Conservation (phyloP, 2,329 filamentous ascomycete genomes). For the Hypoxylon sp. region DNA sequence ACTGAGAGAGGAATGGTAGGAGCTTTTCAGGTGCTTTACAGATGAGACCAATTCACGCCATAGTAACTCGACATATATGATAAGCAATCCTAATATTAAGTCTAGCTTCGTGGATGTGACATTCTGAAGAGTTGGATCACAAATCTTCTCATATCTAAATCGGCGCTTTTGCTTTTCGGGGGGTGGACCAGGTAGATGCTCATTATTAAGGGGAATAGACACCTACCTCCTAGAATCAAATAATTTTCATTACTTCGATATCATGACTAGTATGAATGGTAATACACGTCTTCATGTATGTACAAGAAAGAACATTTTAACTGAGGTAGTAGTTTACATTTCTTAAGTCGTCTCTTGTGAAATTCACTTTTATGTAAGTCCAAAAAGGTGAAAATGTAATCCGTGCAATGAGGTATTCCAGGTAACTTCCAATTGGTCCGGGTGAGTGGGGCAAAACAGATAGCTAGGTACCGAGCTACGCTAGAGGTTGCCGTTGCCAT, state of each 20-base stretch:
- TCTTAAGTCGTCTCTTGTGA: constrained; percentile 2
- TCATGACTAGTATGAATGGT: not conserved
- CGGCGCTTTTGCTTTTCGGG: not conserved
- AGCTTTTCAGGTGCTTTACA: not conserved
- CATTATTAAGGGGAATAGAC: not conserved
- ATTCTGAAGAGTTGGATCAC: no score
- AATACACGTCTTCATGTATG: not conserved
- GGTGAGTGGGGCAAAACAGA: not conserved
- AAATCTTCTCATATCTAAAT: not conserved
- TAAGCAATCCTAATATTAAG: not conserved
- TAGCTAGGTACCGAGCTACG: not conserved
- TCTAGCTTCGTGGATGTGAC: not conserved
- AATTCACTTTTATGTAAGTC: constrained; percentile 21
- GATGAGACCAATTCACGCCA: not conserved
- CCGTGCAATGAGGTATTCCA: constrained; percentile 4
- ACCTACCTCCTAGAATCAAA: constrained; percentile 10
- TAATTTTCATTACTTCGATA: not conserved
- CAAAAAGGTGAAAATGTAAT: not conserved
- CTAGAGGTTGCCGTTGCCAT: not conserved
- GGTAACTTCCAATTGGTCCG: constrained; percentile 16
- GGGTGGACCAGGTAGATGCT: not conserved
- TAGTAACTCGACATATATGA: not conserved
- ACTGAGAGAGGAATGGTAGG: not conserved
- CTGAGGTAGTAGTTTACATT: constrained; percentile 1
- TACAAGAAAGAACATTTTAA: constrained; percentile 1